Evolutionary conservation across 139 green algal genomes (phyloP).

Genomic region (Diplosphaera chodatii): DNA sequence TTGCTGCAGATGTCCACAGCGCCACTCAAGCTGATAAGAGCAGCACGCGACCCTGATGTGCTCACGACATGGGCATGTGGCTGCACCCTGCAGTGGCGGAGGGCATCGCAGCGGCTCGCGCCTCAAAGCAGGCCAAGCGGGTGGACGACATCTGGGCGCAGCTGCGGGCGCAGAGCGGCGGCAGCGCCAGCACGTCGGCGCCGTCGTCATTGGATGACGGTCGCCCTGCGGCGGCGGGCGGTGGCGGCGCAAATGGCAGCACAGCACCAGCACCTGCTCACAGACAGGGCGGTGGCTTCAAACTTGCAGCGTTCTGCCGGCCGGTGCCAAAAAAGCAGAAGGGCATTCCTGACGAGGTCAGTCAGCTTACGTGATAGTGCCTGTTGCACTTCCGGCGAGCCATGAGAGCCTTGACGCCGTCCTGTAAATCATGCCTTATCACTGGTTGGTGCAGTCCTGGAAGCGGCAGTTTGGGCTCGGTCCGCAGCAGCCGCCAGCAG

Average conservation of each 20-base stretch:
- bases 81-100: neutral
- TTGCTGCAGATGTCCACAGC: too few species aligned
- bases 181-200: neutral
- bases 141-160: neutral
- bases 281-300: neutral
- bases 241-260: neutral
- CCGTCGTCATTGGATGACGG: neutral
- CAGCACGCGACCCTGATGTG: too few species aligned
- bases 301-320: conserved; percentile 9
- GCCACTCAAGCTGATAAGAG: too few species aligned
- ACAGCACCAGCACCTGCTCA: neutral
- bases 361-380: too few species aligned
- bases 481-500: neutral
- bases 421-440: too few species aligned
- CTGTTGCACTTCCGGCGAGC: too few species aligned
- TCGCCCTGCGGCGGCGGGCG: too few species aligned
- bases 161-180: neutral
- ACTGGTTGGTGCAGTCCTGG: conserved; percentile 26
- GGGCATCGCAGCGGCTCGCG: neutral
- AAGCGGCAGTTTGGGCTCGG: conserved; percentile 27
- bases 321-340: neutral
- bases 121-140: neutral
- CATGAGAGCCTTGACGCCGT: too few species aligned
- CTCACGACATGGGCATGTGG: too few species aligned
- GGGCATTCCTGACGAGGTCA: neutral